Percentiles rank a stretch among this genome's conserved stretches.
Conservation (phyloP, 352 stramenopile genomes). For the Phytopythium mirpurense region DNA sequence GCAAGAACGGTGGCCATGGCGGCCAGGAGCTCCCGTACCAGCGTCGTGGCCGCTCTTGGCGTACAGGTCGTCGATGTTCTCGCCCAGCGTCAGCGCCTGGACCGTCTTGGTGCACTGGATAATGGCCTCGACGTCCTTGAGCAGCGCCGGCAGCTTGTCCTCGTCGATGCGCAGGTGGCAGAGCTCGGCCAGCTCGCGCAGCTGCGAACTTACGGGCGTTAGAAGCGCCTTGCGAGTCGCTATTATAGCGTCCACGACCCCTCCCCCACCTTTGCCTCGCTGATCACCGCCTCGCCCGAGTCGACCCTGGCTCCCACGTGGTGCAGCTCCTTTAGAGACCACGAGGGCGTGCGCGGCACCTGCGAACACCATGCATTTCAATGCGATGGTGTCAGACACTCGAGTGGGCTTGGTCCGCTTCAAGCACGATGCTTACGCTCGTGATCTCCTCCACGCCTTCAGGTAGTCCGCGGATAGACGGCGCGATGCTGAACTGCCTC, state of each 20-base stretch:
- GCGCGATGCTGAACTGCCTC: constrained; percentile 15
- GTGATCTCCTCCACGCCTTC: constrained; percentile 59
- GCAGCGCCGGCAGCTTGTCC: constrained; percentile 55
- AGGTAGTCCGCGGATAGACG: constrained; percentile 15
- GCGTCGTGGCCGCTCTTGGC: constrained; percentile 51
- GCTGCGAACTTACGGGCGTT: too few species aligned
- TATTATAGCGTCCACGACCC: constrained; percentile 7
- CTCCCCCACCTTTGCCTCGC: constrained; percentile 29
- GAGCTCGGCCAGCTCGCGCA: constrained; percentile 73
- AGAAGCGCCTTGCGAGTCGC: too few species aligned
- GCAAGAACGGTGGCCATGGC: too few species aligned
- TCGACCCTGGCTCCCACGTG: constrained; percentile 39
- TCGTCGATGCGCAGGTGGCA: constrained; percentile 80
- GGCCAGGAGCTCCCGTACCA: too few species aligned
- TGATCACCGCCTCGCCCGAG: constrained; percentile 47
- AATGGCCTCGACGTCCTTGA: constrained; percentile 82
- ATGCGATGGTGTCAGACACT: too few species aligned
- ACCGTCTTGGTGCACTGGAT: constrained; percentile 87
- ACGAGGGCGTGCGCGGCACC: constrained; percentile 67
- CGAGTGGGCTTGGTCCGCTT: too few species aligned
- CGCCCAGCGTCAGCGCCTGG: constrained; percentile 72
- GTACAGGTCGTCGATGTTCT: constrained; percentile 84
- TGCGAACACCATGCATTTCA: constrained; percentile 11
- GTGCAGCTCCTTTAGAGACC: constrained; percentile 79
- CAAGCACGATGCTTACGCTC: constrained; percentile 36